phyloP scores from a whole-genome alignment of 75 land plant species.

The Pinus taeda region DNA sequence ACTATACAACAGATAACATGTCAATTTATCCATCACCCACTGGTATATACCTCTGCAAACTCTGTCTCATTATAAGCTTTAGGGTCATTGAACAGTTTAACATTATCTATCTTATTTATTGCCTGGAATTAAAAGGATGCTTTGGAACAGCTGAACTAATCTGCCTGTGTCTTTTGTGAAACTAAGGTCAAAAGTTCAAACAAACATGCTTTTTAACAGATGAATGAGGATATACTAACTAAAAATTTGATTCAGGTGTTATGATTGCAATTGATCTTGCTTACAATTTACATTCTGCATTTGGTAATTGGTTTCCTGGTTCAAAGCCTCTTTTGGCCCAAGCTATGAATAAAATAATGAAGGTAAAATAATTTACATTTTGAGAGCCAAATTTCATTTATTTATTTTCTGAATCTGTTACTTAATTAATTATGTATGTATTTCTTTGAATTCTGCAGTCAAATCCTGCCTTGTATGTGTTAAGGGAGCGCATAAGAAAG shows the following conservation, averaged over 20 bases:
- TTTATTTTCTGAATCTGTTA: neutral
- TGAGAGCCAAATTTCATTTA: neutral
- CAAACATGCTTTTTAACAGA: neutral
- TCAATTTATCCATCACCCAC: conserved; percentile 99
- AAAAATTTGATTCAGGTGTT: conserved; percentile 48
- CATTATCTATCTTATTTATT: neutral
- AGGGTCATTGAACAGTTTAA: neutral
- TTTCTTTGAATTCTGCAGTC: conserved; percentile 48
- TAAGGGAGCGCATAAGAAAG: conserved; percentile 95
- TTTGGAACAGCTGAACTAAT: neutral
- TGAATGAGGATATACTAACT: neutral
- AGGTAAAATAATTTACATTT: conserved; percentile 40
- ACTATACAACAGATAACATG: conserved; percentile 99
- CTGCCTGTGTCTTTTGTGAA: neutral
- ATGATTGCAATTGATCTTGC: conserved; percentile 98
- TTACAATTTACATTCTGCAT: conserved; percentile 96
- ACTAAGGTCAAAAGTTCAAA: neutral
- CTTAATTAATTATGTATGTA: neutral
- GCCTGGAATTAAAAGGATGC: neutral
- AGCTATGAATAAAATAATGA: conserved; percentile 99
- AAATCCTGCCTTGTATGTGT: conserved; percentile 97
- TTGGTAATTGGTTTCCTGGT: conserved; percentile 99
- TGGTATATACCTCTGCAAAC: conserved; percentile 34
- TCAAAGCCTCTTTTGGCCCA: conserved; percentile 95
- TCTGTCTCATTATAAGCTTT: conserved; percentile 9